Evolutionary conservation across 805 yeast species (phyloP).

Genomic region (Candida saitoana): DNA sequence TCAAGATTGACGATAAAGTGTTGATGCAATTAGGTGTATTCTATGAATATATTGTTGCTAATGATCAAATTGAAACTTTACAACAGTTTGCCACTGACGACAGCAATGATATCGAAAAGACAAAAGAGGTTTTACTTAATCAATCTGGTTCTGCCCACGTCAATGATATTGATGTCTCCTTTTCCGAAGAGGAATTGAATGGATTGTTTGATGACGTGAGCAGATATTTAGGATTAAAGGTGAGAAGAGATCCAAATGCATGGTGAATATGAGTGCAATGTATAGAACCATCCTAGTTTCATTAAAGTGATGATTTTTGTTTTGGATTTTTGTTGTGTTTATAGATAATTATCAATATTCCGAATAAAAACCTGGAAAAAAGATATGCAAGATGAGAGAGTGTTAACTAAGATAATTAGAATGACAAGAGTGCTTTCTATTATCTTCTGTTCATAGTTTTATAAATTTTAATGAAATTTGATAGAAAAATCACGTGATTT

Average conservation of each 20-base stretch:
- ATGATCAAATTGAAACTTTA: constrained; percentile 11
- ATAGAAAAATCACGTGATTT: neutral
- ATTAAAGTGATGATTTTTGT: no score
- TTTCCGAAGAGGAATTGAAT: constrained; percentile 45
- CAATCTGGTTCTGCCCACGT: constrained; percentile 1
- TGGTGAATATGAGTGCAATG: constrained; percentile 45
- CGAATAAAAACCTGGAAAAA: no score
- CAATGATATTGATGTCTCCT: neutral
- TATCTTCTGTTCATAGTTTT: no score
- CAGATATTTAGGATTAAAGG: constrained; percentile 59
- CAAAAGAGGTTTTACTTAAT: neutral
- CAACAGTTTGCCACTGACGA: neutral
- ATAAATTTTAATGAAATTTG: no score
- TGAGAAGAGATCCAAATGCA: constrained; percentile 48
- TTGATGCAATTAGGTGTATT: constrained; percentile 59
- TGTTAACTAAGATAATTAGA: no score
- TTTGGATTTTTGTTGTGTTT: no score
- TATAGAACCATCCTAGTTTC: neutral
- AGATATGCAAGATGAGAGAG: no score
- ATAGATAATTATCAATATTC: no score
- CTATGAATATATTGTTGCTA: constrained; percentile 74
- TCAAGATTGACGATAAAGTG: constrained; percentile 38
- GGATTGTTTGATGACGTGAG: constrained; percentile 62
- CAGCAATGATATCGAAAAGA: constrained; percentile 4
- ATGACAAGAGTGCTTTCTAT: no score